Percentiles rank a stretch among this genome's conserved stretches.
Evolutionary conservation across 108 stramenopile genomes (phyloP).

Genomic region (Discostella stelligeroides): DNA sequence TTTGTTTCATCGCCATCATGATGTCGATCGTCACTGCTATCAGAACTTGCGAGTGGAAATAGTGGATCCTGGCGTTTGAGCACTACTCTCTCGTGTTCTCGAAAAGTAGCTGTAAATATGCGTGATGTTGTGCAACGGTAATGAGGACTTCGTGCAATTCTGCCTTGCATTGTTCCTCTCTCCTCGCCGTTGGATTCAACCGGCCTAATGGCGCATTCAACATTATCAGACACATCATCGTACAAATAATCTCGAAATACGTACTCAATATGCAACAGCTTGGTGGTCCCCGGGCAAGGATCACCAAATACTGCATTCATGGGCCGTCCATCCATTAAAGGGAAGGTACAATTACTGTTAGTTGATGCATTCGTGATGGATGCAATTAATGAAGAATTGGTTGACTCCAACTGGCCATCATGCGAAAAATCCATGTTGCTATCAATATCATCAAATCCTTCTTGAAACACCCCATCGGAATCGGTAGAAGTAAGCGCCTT

Average conservation of each 20-base stretch:
- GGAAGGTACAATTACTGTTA: constrained; percentile 15
- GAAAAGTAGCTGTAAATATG: constrained; percentile 55
- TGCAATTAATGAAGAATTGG: no score
- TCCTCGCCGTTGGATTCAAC: neutral
- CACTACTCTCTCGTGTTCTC: constrained; percentile 63
- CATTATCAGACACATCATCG: neutral
- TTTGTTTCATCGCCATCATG: constrained; percentile 4
- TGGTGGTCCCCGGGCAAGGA: constrained; percentile 73
- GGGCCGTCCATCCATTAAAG: constrained; percentile 42
- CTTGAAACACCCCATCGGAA: no score
- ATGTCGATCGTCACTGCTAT: constrained; percentile 2
- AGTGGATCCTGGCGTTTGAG: constrained; percentile 42
- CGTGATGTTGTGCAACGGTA: constrained; percentile 34
- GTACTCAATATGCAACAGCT: constrained; percentile 54
- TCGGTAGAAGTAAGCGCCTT: constrained; percentile 35
- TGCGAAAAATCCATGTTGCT: no score
- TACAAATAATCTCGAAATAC: constrained; percentile 30
- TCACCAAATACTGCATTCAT: constrained; percentile 79
- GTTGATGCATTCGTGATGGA: neutral
- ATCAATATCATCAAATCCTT: no score
- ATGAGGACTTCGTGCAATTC: neutral
- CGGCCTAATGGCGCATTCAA: no score
- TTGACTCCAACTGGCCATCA: no score
- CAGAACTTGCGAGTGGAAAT: constrained; percentile 10
- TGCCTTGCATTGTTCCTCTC: neutral